Base-by-base conservation (phyloP, 768 basidiomycete species). In the Suillus tomentosus region DNA sequence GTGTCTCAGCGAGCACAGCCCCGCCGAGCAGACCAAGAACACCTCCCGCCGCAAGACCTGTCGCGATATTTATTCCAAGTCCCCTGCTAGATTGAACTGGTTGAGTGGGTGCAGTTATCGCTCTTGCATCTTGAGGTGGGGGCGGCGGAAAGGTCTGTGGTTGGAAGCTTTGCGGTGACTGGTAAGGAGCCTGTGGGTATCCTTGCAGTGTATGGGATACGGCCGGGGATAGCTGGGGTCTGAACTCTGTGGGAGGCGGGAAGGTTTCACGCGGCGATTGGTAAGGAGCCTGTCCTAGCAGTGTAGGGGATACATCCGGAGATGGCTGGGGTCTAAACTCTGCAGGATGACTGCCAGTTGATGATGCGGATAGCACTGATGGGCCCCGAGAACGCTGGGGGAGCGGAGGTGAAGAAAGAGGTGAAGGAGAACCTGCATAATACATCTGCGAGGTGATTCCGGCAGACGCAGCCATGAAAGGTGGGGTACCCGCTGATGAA, bases 1-100 rank as follows among this genome's bases (percentile, higher is more conserved):
- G 37, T 57, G 31, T n/a, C 48, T 57, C 50, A 22, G 36, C 54
- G 51, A 55, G 27, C 22, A 40, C 50, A 57, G 50, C 53, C 37
- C 47, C 50, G 17, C 53, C 22, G 8, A 61, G 31, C 5, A 56
- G 27, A 51, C 37, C 53, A 19, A 51, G 31, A 47, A 50, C 60
- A 7, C 17, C 19, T 9, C 60, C 60, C 8, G 27, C 36, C 22
- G 53, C 60, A 17, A 61, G 14, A 39, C 60, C 37, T 34, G 14
- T 15, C 14, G 10, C 11, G 11, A 58, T 34, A 22, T 43, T 58
- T 40, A 19, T n/a, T 27, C 17, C 24, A 27, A 40, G 39, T 24
- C 17, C 17, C 39, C 22, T 57, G 56, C 39, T 57, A 40, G 56
- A 57, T 57, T 40, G 56, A 53, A 31, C 27, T 15, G 51, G 31